Evolutionary conservation across 768 basidiomycete genomes (phyloP).

Genomic region (Obba rivulosa): DNA sequence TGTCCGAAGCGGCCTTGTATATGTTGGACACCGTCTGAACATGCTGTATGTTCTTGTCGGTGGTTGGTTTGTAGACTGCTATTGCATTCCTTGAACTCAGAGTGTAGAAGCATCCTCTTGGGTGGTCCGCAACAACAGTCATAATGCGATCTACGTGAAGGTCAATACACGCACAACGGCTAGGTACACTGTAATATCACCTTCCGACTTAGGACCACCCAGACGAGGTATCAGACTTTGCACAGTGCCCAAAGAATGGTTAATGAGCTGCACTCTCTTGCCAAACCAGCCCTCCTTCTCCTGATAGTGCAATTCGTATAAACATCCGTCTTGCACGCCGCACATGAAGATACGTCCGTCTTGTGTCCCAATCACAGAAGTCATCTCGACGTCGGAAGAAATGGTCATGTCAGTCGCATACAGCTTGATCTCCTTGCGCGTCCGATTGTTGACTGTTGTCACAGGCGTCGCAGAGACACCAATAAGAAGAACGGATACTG

Average conservation of each 20-base stretch:
- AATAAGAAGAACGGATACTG: slow-evolving; percentile 75
- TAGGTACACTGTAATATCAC: slow-evolving; percentile 35
- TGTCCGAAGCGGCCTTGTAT: slow-evolving; percentile 73
- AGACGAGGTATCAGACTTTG: slow-evolving; percentile 78
- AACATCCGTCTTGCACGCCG: slow-evolving; percentile 75
- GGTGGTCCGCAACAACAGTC: slow-evolving; percentile 58
- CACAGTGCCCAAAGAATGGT: slow-evolving; percentile 78
- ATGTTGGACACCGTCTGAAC: slow-evolving; percentile 72
- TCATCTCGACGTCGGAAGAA: slow-evolving; percentile 79
- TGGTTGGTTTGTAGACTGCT: slow-evolving; percentile 56
- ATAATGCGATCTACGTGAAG: slow-evolving; percentile 59
- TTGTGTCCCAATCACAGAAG: slow-evolving; percentile 69
- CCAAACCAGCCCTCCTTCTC: slow-evolving; percentile 90
- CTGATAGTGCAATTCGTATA: slow-evolving; percentile 92
- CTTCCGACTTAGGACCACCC: slow-evolving; percentile 55
- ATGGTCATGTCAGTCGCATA: slow-evolving; percentile 86
- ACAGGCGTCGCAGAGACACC: slow-evolving; percentile 60
- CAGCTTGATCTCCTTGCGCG: slow-evolving; percentile 73
- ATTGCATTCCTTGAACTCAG: slow-evolving; percentile 63
- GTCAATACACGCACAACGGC: slow-evolving; percentile 5
- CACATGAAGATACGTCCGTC: slow-evolving; percentile 91
- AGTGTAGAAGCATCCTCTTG: slow-evolving; percentile 74
- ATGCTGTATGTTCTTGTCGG: slow-evolving; percentile 64
- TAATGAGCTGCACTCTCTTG: slow-evolving; percentile 77
- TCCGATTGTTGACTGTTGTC: slow-evolving; percentile 31